Percentiles rank a stretch among this genome's conserved stretches.
Evolutionary conservation across 306 rosid genomes (phyloP).

Genomic region (Dryas octopetala): DNA sequence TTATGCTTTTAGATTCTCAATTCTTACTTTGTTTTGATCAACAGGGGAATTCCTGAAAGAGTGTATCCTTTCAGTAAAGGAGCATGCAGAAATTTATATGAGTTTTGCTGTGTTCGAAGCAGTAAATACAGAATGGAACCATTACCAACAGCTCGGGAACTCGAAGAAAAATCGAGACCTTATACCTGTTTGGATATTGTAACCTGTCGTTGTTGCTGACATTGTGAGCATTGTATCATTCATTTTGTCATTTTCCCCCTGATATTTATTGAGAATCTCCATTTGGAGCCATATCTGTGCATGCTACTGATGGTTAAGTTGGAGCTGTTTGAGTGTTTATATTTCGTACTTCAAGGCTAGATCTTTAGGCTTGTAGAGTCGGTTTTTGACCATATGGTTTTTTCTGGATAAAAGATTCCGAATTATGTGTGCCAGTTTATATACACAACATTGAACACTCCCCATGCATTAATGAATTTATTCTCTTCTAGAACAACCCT

Average conservation of each 20-base stretch:
- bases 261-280: conserved; percentile 17
- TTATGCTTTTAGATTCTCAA: conserved; percentile 9
- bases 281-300: conserved; percentile 17
- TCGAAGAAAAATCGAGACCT: conserved; percentile 66
- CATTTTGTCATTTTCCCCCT: not conserved
- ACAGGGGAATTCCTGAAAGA: conserved; percentile 81
- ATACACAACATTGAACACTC: not conserved
- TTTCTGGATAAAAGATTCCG: conserved; percentile 14
- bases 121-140: conserved; percentile 47
- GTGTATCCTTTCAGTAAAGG: conserved; percentile 91
- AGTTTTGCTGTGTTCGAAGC: conserved; percentile 63
- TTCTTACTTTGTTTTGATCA: conserved; percentile 12
- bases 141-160: conserved; percentile 56
- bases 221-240: conserved; percentile 22
- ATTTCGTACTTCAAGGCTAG: conserved; percentile 11
- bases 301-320: conserved; percentile 16
- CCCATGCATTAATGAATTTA: no score
- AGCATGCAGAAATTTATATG: conserved; percentile 59
- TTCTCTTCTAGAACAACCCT: no score
- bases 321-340: conserved; percentile 16
- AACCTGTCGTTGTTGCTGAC: conserved; percentile 85
- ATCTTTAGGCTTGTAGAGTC: conserved; percentile 37
- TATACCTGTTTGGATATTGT: conserved; percentile 61
- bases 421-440: conserved; percentile 10
- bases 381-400: conserved; percentile 26